A percentile compares a stretch with the other conserved stretches of the same genome.
These are phyloP conservation scores for Taphrina pruni DNA, from an alignment of 1,139 yeast species.

Conservation along the genomic window DNA sequence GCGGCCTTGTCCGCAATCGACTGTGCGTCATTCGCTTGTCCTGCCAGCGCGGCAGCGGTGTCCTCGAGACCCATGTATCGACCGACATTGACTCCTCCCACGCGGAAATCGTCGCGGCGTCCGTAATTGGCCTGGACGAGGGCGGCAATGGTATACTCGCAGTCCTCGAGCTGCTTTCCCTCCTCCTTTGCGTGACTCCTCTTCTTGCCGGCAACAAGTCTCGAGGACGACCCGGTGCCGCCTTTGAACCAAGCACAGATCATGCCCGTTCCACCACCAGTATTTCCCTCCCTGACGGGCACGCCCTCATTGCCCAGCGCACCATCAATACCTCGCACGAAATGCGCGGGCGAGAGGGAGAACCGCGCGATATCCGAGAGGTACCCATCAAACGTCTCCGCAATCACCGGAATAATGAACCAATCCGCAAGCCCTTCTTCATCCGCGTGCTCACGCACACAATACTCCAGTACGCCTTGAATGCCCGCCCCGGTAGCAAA, in stretches of 20 bases:
- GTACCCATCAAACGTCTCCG: constrained; percentile 26
- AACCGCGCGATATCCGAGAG: constrained; percentile 15
- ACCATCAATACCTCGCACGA: constrained; percentile 18
- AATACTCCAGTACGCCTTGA: constrained; percentile 26
- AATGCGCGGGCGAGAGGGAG: constrained; percentile 5
- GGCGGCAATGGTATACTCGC: constrained; percentile 14
- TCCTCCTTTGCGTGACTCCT: neutral
- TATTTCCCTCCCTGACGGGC: constrained; percentile 18
- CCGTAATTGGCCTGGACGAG: constrained; percentile 28
- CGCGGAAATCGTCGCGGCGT: constrained; percentile 14
- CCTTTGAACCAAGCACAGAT: constrained; percentile 22
- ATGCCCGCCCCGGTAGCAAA: constrained; percentile 29
- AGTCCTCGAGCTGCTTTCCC: constrained; percentile 5
- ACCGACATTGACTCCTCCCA: constrained; percentile 25
- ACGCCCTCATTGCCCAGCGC: constrained; percentile 13
- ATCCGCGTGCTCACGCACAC: constrained; percentile 13
- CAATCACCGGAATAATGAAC: constrained; percentile 28
- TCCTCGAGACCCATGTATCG: constrained; percentile 23
- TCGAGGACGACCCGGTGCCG: constrained; percentile 20
- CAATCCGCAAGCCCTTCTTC: constrained; percentile 10
- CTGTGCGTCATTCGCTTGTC: neutral
- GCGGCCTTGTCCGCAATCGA: constrained; percentile 5
- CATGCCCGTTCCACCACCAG: constrained; percentile 26
- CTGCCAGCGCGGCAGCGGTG: neutral
- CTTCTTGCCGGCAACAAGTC: constrained; percentile 18